A percentile compares a stretch with the other conserved stretches of the same genome.
Conservation (phyloP, 129 eudicot genomes). For the Flaveria sonorensis region DNA sequence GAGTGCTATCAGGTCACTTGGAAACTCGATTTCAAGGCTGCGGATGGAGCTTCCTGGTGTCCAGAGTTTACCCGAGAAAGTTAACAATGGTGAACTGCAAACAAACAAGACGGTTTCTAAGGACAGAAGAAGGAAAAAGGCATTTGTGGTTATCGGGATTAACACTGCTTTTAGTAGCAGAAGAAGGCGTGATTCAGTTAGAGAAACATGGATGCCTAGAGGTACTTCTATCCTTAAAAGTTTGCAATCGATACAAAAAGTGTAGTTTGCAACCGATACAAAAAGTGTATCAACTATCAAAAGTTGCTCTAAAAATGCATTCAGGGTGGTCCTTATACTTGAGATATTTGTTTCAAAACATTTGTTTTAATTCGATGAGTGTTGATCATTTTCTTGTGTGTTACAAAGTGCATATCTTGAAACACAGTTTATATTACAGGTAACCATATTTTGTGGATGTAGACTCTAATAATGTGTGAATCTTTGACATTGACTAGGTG, state of each 20-base stretch:
- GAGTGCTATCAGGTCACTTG: slow-evolving; percentile 46
- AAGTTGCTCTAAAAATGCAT: slow-evolving; percentile 13
- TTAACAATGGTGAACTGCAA: slow-evolving; percentile 22
- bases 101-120: slow-evolving; percentile 28
- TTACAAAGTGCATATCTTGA: slow-evolving; percentile 11
- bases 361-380: background rate
- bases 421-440: slow-evolving; percentile 4
- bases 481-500: slow-evolving; percentile 42
- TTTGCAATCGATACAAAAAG: background rate
- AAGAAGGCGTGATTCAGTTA: slow-evolving; percentile 69
- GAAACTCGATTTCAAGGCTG: slow-evolving; percentile 46
- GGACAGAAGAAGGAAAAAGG: slow-evolving; percentile 39
- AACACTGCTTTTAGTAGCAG: slow-evolving; percentile 82
- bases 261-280: background rate
- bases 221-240: slow-evolving; percentile 32
- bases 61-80: slow-evolving; percentile 30
- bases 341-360: background rate
- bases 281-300: slow-evolving; percentile 7
- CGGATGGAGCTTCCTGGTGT: slow-evolving; percentile 51
- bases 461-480: slow-evolving; percentile 13
- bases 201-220: slow-evolving; percentile 79
- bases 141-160: slow-evolving; percentile 67
- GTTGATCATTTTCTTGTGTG: slow-evolving; percentile 2
- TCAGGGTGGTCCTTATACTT: background rate
- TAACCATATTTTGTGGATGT: background rate